These are phyloP conservation scores for Cicer yamashitae DNA, from an alignment of 306 rosid genomes.

Conservation along the genomic window DNA sequence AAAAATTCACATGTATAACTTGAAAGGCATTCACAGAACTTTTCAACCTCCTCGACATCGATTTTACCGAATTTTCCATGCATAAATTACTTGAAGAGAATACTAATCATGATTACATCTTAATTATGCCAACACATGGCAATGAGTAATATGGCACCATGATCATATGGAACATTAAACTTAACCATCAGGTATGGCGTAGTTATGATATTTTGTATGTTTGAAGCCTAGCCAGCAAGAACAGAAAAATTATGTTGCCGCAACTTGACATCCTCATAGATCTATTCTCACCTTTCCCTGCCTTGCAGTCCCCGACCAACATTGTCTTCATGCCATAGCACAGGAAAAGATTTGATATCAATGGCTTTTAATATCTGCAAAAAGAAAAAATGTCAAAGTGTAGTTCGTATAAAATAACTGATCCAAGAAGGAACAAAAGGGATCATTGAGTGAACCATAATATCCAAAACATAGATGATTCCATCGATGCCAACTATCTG, in stretches of 20 bases:
- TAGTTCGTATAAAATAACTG: conserved; percentile 12
- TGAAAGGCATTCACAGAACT: conserved; percentile 32
- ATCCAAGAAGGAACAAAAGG: conserved; percentile 20
- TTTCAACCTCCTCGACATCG: background rate
- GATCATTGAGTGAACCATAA: background rate
- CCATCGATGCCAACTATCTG: conserved; percentile 22
- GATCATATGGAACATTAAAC: conserved; percentile 24
- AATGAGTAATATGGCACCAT: conserved; percentile 9
- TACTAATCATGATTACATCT: background rate
- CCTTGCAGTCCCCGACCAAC: conserved; percentile 65
- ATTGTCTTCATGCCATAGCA: conserved; percentile 91
- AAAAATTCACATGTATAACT: conserved; percentile 17
- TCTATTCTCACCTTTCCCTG: conserved; percentile 79
- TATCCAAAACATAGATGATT: background rate
- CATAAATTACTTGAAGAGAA: conserved; percentile 26
- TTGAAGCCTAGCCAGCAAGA: background rate
- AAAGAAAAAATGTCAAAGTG: conserved; percentile 28
- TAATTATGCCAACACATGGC: conserved; percentile 14
- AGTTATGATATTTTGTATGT: conserved; percentile 1
- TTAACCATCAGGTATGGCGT: background rate
- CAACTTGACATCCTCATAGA: conserved; percentile 12
- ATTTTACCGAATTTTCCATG: conserved; percentile 13
- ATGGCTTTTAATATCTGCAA: conserved; percentile 73
- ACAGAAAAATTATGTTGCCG: conserved; percentile 11
- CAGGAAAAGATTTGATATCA: conserved; percentile 84